Evolutionary conservation across 1,284 basidiomycete species (phyloP).

Genomic region (Kwoniella shivajii): DNA sequence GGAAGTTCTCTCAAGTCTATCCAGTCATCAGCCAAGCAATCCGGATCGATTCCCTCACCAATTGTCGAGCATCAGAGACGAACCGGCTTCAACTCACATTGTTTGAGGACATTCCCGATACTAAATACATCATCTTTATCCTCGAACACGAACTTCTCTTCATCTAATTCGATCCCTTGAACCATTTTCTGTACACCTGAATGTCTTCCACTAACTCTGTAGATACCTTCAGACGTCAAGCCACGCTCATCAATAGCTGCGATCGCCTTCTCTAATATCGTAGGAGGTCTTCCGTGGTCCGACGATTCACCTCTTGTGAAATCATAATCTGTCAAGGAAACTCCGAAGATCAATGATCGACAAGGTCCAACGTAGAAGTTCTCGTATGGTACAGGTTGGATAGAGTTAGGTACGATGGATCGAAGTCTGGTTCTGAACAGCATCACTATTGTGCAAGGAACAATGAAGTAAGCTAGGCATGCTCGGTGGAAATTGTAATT

Average conservation of each 20-base stretch:
- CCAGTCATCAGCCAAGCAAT: conserved; percentile 50
- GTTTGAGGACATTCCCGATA: conserved; percentile 90
- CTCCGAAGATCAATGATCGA: conserved; percentile 78
- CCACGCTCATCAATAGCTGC: conserved; percentile 77
- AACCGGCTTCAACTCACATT: conserved; percentile 45
- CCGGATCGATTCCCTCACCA: too few species aligned
- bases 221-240: conserved; percentile 75
- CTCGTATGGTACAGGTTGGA: conserved; percentile 45
- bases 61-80: not conserved
- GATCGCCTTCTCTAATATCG: conserved; percentile 82
- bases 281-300: conserved; percentile 66
- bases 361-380: conserved; percentile 75
- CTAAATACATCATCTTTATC: conserved; percentile 81
- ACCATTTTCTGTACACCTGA: conserved; percentile 83
- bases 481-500: too few species aligned
- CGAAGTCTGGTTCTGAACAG: conserved; percentile 29
- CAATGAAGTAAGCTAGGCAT: too few species aligned
- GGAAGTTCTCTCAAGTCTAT: conserved; percentile 82
- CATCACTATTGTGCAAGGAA: conserved; percentile 25
- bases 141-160: conserved; percentile 76
- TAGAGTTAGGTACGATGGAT: conserved; percentile 15
- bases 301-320: conserved; percentile 73
- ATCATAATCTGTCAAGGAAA: conserved; percentile 88
- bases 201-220: conserved; percentile 67
- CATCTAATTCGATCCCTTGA: conserved; percentile 87